Percentiles rank a stretch among this genome's conserved stretches.
phyloP scores from a whole-genome alignment of 1,139 yeast genomes.

The Debaryomyces nepalensis region DNA sequence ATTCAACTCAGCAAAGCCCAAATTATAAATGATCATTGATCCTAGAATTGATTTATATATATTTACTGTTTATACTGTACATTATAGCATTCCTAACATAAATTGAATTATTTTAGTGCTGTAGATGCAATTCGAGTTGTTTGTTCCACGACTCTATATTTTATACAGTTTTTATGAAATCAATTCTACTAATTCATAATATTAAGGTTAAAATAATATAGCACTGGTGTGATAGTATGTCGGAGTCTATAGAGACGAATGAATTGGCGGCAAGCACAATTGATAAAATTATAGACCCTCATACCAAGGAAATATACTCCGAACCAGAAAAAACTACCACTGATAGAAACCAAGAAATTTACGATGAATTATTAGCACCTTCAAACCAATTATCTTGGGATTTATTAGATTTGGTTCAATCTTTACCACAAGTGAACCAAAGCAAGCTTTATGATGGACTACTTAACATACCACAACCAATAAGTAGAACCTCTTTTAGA shows the following conservation, averaged over 20 bases:
- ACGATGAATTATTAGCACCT: constrained; percentile 48
- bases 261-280: neutral
- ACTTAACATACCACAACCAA: constrained; percentile 54
- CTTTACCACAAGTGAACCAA: constrained; percentile 41
- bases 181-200: too few species aligned
- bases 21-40: constrained; percentile 33
- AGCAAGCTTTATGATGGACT: constrained; percentile 45
- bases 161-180: neutral
- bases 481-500: constrained; percentile 60
- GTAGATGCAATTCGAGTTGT: constrained; percentile 1
- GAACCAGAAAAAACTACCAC: constrained; percentile 1
- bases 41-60: constrained; percentile 11
- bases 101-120: neutral
- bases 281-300: constrained; percentile 4
- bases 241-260: neutral
- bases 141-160: constrained; percentile 3
- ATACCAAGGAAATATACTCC: constrained; percentile 6
- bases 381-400: constrained; percentile 61
- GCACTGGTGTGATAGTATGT: constrained; percentile 1
- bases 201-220: neutral
- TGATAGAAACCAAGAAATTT: constrained; percentile 12
- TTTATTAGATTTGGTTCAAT: constrained; percentile 56
- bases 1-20: constrained; percentile 52
- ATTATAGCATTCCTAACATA: constrained; percentile 8
- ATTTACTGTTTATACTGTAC: constrained; percentile 9